These are phyloP conservation scores for Skeletonema potamos DNA, from an alignment of 108 stramenopile genomes.

Conservation along the genomic window DNA sequence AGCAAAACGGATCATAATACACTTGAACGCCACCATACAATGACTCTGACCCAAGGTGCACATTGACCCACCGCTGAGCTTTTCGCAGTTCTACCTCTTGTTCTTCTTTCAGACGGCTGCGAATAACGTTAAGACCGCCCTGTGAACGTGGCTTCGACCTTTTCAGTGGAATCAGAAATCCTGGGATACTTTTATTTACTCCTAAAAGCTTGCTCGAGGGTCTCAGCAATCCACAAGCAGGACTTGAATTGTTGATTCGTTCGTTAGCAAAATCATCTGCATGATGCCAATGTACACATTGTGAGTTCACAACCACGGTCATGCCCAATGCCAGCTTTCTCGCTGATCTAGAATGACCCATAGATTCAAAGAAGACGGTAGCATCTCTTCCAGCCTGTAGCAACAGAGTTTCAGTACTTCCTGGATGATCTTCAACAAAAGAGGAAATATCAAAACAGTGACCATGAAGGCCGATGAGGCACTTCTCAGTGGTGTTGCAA, in stretches of 20 bases:
- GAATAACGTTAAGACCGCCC: conserved; percentile 27
- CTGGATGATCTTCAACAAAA: conserved; percentile 92
- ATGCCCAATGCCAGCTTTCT: conserved; percentile 52
- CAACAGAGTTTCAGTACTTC: conserved; percentile 89
- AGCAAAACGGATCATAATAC: conserved; percentile 75
- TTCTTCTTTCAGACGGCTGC: conserved; percentile 19
- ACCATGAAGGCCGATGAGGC: conserved; percentile 88
- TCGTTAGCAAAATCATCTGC: background rate
- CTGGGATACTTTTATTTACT: conserved; percentile 20
- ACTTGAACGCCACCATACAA: conserved; percentile 67
- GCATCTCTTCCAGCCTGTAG: conserved; percentile 90
- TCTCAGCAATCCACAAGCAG: conserved; percentile 26
- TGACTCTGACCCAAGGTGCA: conserved; percentile 5
- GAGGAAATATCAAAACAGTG: conserved; percentile 87
- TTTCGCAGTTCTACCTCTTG: conserved; percentile 12
- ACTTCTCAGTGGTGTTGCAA: conserved; percentile 52
- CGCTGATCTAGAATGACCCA: conserved; percentile 79
- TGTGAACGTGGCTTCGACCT: conserved; percentile 23
- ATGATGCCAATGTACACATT: conserved; percentile 21
- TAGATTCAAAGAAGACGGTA: conserved; percentile 87
- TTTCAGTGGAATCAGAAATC: conserved; percentile 38
- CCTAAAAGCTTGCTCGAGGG: conserved; percentile 5
- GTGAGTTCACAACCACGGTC: conserved; percentile 64
- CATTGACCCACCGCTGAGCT: conserved; percentile 32
- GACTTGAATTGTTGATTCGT: background rate